A percentile compares a stretch with the other conserved stretches of the same genome.
These are phyloP conservation scores for Hemileccinum rubropunctum DNA, from an alignment of 768 basidiomycete species.

Conservation along the genomic window DNA sequence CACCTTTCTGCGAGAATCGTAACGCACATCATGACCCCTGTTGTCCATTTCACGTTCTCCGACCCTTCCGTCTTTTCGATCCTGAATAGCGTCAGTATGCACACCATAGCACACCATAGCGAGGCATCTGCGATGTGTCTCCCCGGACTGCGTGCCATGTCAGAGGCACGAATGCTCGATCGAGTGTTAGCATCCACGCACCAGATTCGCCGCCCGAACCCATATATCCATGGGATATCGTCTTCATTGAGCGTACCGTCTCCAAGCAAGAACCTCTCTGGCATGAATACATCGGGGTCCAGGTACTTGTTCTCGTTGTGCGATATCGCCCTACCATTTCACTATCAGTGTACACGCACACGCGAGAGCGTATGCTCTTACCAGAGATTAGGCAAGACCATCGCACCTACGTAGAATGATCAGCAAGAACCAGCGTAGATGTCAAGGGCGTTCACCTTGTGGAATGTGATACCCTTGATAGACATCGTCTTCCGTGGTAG, in stretches of 20 bases:
- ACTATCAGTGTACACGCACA: background rate
- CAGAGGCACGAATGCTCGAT: background rate
- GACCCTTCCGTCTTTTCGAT: conserved; percentile 17
- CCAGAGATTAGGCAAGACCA: conserved; percentile 14
- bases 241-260: conserved; percentile 19
- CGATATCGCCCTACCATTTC: conserved; percentile 35
- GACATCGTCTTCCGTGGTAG: conserved; percentile 33
- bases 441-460: conserved; percentile 1
- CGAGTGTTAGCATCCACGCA: background rate
- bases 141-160: conserved; percentile 10
- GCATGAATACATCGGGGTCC: conserved; percentile 32
- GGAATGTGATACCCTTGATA: conserved; percentile 39
- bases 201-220: conserved; percentile 24
- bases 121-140: conserved; percentile 22
- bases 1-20: background rate
- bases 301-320: conserved; percentile 38
- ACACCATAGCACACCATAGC: conserved; percentile 21
- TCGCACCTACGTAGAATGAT: conserved; percentile 4
- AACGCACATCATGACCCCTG: conserved; percentile 12
- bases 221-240: conserved; percentile 10
- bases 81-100: conserved; percentile 14
- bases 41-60: conserved; percentile 16
- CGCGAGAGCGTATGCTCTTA: background rate
- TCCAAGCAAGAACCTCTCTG: conserved; percentile 34
- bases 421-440: background rate